Evolutionary conservation across 805 yeast genomes (phyloP).

Genomic region (Deakozyma indianensis): DNA sequence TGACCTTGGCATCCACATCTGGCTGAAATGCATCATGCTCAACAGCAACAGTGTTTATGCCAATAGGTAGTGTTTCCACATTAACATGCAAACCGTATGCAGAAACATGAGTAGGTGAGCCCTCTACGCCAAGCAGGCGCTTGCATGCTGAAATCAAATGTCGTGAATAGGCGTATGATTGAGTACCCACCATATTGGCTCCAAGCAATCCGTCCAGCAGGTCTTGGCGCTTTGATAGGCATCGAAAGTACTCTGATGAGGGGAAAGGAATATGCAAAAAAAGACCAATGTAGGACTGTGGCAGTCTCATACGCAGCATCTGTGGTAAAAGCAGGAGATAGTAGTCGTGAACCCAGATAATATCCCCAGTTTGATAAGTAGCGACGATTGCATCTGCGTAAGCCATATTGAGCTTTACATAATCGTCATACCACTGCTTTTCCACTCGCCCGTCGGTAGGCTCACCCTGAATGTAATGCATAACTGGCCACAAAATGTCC

Average conservation of each 20-base stretch:
- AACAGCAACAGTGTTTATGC: slow-evolving; percentile 64
- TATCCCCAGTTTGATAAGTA: slow-evolving; percentile 74
- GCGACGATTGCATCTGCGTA: slow-evolving; percentile 65
- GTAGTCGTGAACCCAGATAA: slow-evolving; percentile 88
- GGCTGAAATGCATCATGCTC: slow-evolving; percentile 44
- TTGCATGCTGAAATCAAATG: slow-evolving; percentile 88
- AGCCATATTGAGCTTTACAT: slow-evolving; percentile 80
- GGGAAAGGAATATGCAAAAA: slow-evolving; percentile 91
- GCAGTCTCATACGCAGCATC: slow-evolving; percentile 61
- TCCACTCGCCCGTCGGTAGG: slow-evolving; percentile 58
- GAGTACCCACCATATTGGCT: slow-evolving; percentile 75
- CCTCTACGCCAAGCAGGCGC: slow-evolving; percentile 70
- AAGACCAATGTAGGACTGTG: slow-evolving; percentile 54
- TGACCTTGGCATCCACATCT: slow-evolving; percentile 34
- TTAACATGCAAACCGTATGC: slow-evolving; percentile 68
- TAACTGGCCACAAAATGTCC: slow-evolving; percentile 81
- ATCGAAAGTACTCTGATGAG: slow-evolving; percentile 82
- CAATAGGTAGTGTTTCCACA: slow-evolving; percentile 72
- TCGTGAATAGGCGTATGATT: slow-evolving; percentile 70
- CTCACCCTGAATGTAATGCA: slow-evolving; percentile 73
- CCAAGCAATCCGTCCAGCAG: slow-evolving; percentile 87
- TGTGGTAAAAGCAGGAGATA: slow-evolving; percentile 72
- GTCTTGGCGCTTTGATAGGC: slow-evolving; percentile 69
- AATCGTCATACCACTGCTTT: slow-evolving; percentile 73
- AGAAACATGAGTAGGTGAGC: slow-evolving; percentile 29